These are phyloP conservation scores for Gossypium herbaceum DNA, from an alignment of 345 rosid species.

Conservation along the genomic window DNA sequence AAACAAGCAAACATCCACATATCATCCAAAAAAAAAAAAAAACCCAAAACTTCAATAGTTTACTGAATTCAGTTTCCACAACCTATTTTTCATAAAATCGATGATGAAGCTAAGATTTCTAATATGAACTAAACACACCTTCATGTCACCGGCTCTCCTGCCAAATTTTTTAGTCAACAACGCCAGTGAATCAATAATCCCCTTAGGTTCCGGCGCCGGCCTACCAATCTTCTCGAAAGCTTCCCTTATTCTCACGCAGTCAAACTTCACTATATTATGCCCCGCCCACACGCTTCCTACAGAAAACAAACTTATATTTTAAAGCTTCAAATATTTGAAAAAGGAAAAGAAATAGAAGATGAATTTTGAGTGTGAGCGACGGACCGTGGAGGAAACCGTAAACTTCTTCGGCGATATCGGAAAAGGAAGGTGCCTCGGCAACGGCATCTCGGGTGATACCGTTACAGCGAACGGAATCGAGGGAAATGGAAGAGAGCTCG, in stretches of 20 bases:
- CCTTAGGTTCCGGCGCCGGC: conserved; percentile 76
- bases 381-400: conserved; percentile 79
- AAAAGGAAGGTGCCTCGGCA: conserved; percentile 54
- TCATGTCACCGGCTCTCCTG: conserved; percentile 94
- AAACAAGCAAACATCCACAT: background rate
- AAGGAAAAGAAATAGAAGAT: background rate
- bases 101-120: background rate
- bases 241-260: conserved; percentile 72
- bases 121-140: conserved; percentile 34
- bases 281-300: conserved; percentile 97
- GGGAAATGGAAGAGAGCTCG: conserved; percentile 54
- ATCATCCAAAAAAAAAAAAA: background rate
- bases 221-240: conserved; percentile 66
- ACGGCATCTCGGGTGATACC: conserved; percentile 63
- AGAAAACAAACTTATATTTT: background rate
- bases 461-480: conserved; percentile 55
- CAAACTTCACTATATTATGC: conserved; percentile 82
- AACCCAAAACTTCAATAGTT: background rate
- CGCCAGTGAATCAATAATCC: conserved; percentile 63
- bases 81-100: background rate
- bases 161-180: conserved; percentile 79
- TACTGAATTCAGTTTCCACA: background rate
- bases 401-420: conserved; percentile 67
- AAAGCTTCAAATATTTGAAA: background rate
- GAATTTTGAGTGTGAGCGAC: background rate